Evolutionary conservation across 768 basidiomycete genomes (phyloP).

Genomic region (Leccinum truebloodii): DNA sequence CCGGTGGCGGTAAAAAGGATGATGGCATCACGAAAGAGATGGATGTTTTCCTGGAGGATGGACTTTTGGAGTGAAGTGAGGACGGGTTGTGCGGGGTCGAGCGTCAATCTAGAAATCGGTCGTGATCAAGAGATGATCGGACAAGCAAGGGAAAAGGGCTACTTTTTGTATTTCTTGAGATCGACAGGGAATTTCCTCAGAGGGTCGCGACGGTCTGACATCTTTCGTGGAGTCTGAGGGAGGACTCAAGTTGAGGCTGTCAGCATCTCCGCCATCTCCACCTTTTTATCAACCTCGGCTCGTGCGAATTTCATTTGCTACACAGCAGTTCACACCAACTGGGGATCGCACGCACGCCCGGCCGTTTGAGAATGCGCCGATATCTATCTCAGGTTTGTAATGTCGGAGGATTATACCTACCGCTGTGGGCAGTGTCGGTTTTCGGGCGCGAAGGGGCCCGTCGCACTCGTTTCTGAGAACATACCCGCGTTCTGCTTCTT

Average conservation of each 20-base stretch:
- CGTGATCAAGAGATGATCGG: constrained; percentile 4
- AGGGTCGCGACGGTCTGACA: constrained; percentile 34
- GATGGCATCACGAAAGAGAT: constrained; percentile 81
- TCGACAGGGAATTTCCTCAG: constrained; percentile 70
- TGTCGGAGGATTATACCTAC: background rate
- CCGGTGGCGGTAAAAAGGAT: constrained; percentile 86
- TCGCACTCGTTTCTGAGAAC: no score
- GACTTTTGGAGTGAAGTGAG: constrained; percentile 64
- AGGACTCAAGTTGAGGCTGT: background rate
- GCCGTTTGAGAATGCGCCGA: background rate
- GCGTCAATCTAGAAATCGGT: constrained; percentile 52
- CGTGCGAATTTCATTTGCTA: constrained; percentile 28
- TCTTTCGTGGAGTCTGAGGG: constrained; percentile 26
- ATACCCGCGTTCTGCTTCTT: no score
- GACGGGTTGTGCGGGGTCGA: constrained; percentile 68
- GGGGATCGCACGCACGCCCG: background rate
- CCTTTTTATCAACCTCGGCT: constrained; percentile 24
- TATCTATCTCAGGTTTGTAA: constrained; percentile 4
- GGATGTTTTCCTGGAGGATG: constrained; percentile 66
- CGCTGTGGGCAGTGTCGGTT: no score
- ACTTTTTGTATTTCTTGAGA: constrained; percentile 77
- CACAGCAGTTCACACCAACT: background rate
- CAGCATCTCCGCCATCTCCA: constrained; percentile 6
- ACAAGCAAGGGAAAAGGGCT: constrained; percentile 13
- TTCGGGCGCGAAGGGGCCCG: no score